Evolutionary conservation across 2,329 filamentous ascomycete species (phyloP).

Genomic region (Colletotrichum tropicale): DNA sequence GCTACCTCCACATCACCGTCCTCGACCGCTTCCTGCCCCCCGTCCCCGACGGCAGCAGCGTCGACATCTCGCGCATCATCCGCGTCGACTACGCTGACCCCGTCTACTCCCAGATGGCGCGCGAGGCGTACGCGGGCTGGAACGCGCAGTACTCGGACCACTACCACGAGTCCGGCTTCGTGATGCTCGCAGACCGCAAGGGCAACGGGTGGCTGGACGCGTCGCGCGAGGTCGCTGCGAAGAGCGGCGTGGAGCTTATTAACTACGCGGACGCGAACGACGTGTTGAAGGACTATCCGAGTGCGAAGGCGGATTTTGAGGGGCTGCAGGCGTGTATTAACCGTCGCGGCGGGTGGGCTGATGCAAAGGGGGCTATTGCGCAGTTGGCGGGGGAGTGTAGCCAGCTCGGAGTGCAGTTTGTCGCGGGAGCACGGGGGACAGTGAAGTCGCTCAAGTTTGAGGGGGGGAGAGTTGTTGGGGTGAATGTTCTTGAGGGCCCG

Average conservation of each 20-base stretch:
- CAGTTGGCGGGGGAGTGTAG: conserved; percentile 30
- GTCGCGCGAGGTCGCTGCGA: conserved; percentile 18
- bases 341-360: conserved; percentile 34
- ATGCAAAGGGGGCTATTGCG: conserved; percentile 30
- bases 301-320: conserved; percentile 6
- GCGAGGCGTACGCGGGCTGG: conserved; percentile 32
- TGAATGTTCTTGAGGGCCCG: conserved; percentile 28
- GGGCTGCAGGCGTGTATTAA: conserved; percentile 24
- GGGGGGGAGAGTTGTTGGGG: conserved; percentile 24
- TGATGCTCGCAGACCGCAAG: conserved; percentile 28
- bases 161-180: conserved; percentile 34
- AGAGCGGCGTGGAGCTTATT: neutral
- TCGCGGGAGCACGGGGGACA: conserved; percentile 32
- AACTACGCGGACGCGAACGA: conserved; percentile 33
- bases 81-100: conserved; percentile 67
- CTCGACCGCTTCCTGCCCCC: conserved; percentile 40
- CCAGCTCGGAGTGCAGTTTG: conserved; percentile 31
- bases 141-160: conserved; percentile 28
- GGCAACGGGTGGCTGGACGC: conserved; percentile 23
- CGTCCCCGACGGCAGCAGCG: conserved; percentile 39
- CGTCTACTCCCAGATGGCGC: conserved; percentile 64
- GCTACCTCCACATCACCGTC: conserved; percentile 38
- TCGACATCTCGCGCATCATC: conserved; percentile 45
- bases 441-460: conserved; percentile 26
- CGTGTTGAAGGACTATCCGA: neutral